Percentiles rank a stretch among this genome's conserved stretches.
These are phyloP conservation scores for Citrullus amarus DNA, from an alignment of 306 rosid genomes.

Conservation along the genomic window DNA sequence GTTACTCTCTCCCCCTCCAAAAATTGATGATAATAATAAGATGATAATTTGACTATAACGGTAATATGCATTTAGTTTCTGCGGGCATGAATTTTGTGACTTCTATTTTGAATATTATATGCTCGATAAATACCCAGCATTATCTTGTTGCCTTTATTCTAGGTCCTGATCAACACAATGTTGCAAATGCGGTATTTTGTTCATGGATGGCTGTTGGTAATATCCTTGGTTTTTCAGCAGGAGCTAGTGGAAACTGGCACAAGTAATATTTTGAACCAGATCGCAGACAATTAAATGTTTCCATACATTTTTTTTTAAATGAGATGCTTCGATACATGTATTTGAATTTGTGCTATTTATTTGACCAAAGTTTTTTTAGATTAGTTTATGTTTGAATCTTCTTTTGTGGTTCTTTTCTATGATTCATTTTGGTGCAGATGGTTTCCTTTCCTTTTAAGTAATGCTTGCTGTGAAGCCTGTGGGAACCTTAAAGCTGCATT, in stretches of 20 bases:
- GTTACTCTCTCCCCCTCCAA: constrained; percentile 19
- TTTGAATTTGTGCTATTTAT: not conserved
- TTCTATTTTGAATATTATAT: not conserved
- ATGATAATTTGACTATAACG: not conserved
- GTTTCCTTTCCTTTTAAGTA: constrained; percentile 83
- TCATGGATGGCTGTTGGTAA: constrained; percentile 99
- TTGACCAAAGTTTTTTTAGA: not conserved
- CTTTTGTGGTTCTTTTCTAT: constrained; percentile 9
- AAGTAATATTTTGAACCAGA: constrained; percentile 33
- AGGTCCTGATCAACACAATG: constrained; percentile 94
- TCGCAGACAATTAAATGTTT: constrained; percentile 11
- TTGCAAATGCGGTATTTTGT: constrained; percentile 90
- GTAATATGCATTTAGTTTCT: constrained; percentile 2
- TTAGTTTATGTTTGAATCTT: constrained; percentile 1
- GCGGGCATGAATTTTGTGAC: constrained; percentile 10
- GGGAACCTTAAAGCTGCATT: constrained; percentile 99
- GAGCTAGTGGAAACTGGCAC: constrained; percentile 96
- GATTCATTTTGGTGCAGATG: constrained; percentile 44
- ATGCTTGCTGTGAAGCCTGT: constrained; percentile 98
- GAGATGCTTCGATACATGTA: too few species aligned
- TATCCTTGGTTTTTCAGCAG: constrained; percentile 90
- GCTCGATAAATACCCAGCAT: not conserved
- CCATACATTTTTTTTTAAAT: not conserved
- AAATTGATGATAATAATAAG: not conserved
- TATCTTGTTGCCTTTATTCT: constrained; percentile 5